Percentiles rank a stretch among this genome's conserved stretches.
Evolutionary conservation across 1,284 basidiomycete species (phyloP).

Genomic region (Sporisorium exsertum): DNA sequence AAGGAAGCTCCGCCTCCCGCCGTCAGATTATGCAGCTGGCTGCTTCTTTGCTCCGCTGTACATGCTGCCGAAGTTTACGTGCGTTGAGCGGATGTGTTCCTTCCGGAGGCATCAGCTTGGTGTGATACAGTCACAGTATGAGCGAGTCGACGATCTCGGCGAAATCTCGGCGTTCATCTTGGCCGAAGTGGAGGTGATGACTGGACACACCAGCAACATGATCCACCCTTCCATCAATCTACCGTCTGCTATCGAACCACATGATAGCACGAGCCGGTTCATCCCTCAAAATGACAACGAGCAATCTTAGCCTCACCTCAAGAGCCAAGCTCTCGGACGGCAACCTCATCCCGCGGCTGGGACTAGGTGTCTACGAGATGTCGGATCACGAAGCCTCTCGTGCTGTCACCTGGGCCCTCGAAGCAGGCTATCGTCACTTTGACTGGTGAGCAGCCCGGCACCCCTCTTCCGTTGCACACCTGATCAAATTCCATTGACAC

Average conservation of each 20-base stretch:
- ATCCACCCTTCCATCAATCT: not conserved
- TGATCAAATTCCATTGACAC: too few species aligned
- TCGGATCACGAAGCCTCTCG: slow-evolving; percentile 23
- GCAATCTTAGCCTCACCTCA: slow-evolving; percentile 18
- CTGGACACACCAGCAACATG: not conserved
- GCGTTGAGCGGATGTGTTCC: not conserved
- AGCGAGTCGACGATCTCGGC: not conserved
- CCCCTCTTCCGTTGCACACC: too few species aligned
- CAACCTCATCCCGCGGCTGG: slow-evolving; percentile 24
- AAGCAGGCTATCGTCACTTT: slow-evolving; percentile 36
- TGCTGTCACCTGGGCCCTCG: slow-evolving; percentile 37
- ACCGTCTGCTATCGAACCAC: not conserved
- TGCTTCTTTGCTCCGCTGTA: not conserved
- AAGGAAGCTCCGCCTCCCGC: not conserved
- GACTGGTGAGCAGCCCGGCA: slow-evolving; percentile 32
- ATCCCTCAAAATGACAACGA: slow-evolving; percentile 4
- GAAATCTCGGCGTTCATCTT: slow-evolving; percentile 2
- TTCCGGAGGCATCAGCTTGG: not conserved
- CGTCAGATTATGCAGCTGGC: not conserved
- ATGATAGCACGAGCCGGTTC: not conserved
- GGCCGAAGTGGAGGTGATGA: slow-evolving; percentile 8
- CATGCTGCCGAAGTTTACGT: too few species aligned
- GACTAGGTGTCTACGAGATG: slow-evolving; percentile 37
- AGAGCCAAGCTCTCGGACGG: slow-evolving; percentile 24
- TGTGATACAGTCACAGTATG: not conserved